A percentile compares a stretch with the other conserved stretches of the same genome.
Evolutionary conservation across 495 filamentous ascomycete species (phyloP).

Genomic region (Hyaloscypha finlandica): DNA sequence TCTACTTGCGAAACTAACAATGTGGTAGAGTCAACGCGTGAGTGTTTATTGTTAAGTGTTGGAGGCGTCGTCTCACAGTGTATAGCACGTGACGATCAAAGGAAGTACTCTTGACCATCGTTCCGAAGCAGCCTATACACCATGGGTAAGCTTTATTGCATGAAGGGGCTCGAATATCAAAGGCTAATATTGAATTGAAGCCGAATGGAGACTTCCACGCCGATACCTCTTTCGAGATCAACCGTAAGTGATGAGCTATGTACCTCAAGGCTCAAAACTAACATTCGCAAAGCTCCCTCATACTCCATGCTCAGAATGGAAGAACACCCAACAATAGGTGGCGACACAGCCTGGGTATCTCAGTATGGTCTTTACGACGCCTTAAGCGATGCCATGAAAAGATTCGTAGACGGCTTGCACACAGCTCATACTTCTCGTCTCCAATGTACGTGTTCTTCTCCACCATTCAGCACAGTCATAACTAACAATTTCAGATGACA

Average conservation of each 20-base stretch:
- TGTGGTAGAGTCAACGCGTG: background rate
- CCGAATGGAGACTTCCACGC: constrained; percentile 46
- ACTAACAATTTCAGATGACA: background rate
- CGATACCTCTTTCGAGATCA: constrained; percentile 55
- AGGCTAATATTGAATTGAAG: background rate
- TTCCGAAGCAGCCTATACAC: constrained; percentile 38
- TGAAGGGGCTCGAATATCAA: background rate
- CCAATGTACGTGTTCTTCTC: constrained; percentile 33
- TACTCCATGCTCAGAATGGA: constrained; percentile 58
- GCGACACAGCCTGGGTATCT: constrained; percentile 55
- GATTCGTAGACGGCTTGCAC: constrained; percentile 50
- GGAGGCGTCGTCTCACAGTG: background rate
- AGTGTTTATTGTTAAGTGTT: background rate
- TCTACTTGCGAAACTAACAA: background rate
- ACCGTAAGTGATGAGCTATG: constrained; percentile 29
- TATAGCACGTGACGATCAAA: constrained; percentile 36
- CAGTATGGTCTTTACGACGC: constrained; percentile 54
- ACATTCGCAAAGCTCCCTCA: constrained; percentile 35
- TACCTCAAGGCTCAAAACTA: background rate
- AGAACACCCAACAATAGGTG: constrained; percentile 54
- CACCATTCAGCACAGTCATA: background rate
- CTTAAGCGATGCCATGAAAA: constrained; percentile 47
- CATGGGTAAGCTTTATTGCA: constrained; percentile 36
- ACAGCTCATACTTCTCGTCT: constrained; percentile 51
- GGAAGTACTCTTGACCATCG: constrained; percentile 39